These are phyloP conservation scores for Domatiomyces globalis DNA, from an alignment of 2,329 filamentous ascomycete genomes.

Conservation along the genomic window DNA sequence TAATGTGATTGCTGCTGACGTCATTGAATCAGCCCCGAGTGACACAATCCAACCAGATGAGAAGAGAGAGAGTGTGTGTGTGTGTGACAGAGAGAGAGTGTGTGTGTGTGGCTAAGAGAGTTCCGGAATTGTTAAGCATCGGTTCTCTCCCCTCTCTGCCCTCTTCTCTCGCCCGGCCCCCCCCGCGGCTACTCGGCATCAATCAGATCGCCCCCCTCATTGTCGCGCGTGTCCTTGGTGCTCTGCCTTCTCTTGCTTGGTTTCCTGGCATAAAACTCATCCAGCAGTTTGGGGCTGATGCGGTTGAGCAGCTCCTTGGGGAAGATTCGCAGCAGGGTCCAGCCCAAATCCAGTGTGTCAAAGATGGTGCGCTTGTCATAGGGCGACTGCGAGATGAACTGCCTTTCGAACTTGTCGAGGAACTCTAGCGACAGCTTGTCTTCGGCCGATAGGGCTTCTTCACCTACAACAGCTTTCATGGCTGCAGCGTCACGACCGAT, in stretches of 20 bases:
- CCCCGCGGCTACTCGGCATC: background rate
- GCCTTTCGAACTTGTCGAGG: conserved; percentile 93
- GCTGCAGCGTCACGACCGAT: conserved; percentile 92
- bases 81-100: too few relatives aligned
- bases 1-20: too few relatives aligned
- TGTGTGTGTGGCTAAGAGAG: too few relatives aligned
- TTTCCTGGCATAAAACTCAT: conserved; percentile 59
- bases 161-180: background rate
- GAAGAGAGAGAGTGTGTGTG: too few relatives aligned
- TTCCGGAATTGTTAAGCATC: background rate
- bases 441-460: conserved; percentile 87
- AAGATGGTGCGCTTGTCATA: conserved; percentile 87
- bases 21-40: too few relatives aligned
- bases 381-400: conserved; percentile 79
- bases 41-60: too few relatives aligned
- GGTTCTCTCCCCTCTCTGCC: background rate
- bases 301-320: conserved; percentile 97
- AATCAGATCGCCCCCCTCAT: conserved; percentile 11
- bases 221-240: conserved; percentile 36
- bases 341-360: conserved; percentile 89
- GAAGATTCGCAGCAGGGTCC: conserved; percentile 92
- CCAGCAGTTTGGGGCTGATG: conserved; percentile 68
- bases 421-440: conserved; percentile 98
- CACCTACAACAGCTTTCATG: conserved; percentile 99
- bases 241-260: conserved; percentile 40